A percentile compares a stretch with the other conserved stretches of the same genome.
Conservation (phyloP, 139 green algal species). For the Chlamydomonas eustigma region DNA sequence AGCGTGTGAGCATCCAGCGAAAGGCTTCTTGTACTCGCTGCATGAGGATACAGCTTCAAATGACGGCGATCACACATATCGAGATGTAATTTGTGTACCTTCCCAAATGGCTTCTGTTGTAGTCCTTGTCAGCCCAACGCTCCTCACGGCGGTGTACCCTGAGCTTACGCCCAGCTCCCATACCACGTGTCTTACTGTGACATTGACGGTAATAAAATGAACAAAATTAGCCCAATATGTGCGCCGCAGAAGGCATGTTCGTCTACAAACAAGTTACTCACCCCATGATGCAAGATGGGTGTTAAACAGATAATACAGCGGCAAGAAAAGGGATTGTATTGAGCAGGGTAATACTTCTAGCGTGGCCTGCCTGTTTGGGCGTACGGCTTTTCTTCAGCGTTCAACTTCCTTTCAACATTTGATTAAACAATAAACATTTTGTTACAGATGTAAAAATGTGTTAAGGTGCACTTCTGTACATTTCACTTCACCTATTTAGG, state of each 20-base stretch:
- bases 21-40: conserved; percentile 99
- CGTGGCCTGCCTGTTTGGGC: too few species aligned
- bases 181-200: conserved; percentile 94
- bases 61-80: too few species aligned
- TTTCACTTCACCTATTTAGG: too few species aligned
- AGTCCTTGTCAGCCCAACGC: conserved; percentile 94
- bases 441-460: too few species aligned
- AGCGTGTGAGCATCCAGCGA: conserved; percentile 95
- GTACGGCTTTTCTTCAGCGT: too few species aligned
- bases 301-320: background rate
- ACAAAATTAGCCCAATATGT: too few species aligned
- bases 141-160: conserved; percentile 85
- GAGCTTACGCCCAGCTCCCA: conserved; percentile 99
- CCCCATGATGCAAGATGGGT: conserved; percentile 5
- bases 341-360: too few species aligned
- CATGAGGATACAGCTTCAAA: background rate
- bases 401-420: too few species aligned
- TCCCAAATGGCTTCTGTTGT: conserved; percentile 97
- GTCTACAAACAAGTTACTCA: background rate
- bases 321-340: background rate
- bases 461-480: too few species aligned
- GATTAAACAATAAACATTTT: too few species aligned
- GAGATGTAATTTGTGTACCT: too few species aligned
- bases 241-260: background rate
- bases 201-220: background rate